These are phyloP conservation scores for Tetrastigma voinierianum DNA, from an alignment of 164 flowering plant genomes.

Conservation along the genomic window DNA sequence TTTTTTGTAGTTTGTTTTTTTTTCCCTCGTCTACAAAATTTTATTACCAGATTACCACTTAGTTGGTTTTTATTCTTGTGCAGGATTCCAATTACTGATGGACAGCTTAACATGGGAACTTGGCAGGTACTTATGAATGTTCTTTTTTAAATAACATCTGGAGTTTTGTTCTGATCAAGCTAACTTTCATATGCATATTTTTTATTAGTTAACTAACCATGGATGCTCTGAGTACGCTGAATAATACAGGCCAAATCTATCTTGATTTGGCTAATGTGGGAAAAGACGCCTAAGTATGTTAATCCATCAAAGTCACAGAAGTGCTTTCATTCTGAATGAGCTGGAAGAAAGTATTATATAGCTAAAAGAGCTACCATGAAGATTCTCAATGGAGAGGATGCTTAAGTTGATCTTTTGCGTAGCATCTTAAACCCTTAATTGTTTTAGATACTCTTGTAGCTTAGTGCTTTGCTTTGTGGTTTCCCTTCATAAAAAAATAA, in stretches of 20 bases:
- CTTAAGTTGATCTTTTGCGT: no score
- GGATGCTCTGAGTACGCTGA: no score
- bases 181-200: neutral
- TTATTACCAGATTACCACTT: neutral
- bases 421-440: no score
- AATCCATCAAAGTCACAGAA: neutral
- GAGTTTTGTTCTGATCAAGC: neutral
- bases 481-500: no score
- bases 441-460: no score
- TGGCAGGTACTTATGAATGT: constrained; percentile 71
- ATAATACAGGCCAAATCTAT: no score
- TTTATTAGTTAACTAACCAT: neutral
- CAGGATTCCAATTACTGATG: constrained; percentile 92
- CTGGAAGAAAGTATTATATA: no score
- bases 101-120: constrained; percentile 91
- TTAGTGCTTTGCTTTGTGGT: no score
- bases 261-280: no score
- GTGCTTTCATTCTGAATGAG: neutral
- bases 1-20: neutral
- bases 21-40: neutral
- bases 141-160: neutral
- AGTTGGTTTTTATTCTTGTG: constrained; percentile 2
- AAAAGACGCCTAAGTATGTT: no score
- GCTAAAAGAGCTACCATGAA: no score
- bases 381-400: no score